phyloP scores from a whole-genome alignment of 768 basidiomycete genomes.

The Brasilioporus rufonigricans region DNA sequence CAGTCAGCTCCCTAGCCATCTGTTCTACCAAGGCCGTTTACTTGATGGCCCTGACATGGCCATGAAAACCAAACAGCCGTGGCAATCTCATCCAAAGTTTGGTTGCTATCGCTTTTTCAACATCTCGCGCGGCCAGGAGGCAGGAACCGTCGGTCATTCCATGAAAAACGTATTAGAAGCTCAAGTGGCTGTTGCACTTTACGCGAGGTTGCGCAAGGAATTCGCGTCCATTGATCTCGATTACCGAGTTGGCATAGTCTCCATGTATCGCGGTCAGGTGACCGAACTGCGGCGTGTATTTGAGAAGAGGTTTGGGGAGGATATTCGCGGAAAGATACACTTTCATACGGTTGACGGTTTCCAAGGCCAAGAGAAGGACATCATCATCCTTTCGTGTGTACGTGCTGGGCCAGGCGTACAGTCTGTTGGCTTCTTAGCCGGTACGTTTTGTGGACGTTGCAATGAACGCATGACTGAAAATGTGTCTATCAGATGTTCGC shows the following conservation, averaged over 20 bases:
- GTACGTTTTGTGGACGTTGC: slow-evolving; percentile 34
- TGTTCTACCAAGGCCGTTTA: slow-evolving; percentile 83
- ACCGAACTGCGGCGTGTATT: slow-evolving; percentile 71
- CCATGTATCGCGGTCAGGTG: slow-evolving; percentile 94
- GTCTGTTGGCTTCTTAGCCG: slow-evolving; percentile 85
- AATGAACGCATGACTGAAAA: slow-evolving; percentile 1
- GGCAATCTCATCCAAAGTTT: slow-evolving; percentile 79
- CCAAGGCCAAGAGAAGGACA: slow-evolving; percentile 98
- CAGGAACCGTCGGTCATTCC: slow-evolving; percentile 55
- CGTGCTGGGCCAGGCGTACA: slow-evolving; percentile 84
- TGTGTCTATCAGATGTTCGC: slow-evolving; percentile 52
- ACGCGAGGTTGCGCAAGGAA: slow-evolving; percentile 63
- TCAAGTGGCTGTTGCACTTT: slow-evolving; percentile 73
- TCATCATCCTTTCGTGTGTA: slow-evolving; percentile 97
- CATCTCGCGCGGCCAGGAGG: slow-evolving; percentile 64
- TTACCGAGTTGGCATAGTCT: slow-evolving; percentile 68
- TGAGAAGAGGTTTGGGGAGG: slow-evolving; percentile 62
- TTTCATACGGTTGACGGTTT: slow-evolving; percentile 99
- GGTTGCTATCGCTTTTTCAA: slow-evolving; percentile 91
- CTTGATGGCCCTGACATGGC: slow-evolving; percentile 90
- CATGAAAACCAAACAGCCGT: slow-evolving; percentile 73
- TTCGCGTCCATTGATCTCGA: slow-evolving; percentile 56
- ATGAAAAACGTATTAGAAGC: slow-evolving; percentile 76
- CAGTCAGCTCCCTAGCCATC: slow-evolving; percentile 79
- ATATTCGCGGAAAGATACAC: slow-evolving; percentile 70